Evolutionary conservation across 805 yeast genomes (phyloP).

Genomic region (Candida verbasci): DNA sequence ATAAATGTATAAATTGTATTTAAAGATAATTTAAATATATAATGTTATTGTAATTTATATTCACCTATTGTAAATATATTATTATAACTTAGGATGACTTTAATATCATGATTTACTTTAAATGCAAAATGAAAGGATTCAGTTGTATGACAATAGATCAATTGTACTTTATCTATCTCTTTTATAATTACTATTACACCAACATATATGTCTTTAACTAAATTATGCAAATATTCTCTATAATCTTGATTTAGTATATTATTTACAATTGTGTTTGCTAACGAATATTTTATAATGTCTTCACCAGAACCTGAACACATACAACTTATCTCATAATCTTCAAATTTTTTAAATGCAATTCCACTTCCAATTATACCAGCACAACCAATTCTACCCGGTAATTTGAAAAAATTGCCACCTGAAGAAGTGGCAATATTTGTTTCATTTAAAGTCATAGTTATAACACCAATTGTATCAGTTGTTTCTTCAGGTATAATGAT

Average conservation of each 20-base stretch:
- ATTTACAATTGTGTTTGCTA: conserved; percentile 28
- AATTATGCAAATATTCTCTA: conserved; percentile 14
- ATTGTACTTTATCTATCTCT: neutral
- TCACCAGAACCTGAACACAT: conserved; percentile 57
- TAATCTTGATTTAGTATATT: conserved; percentile 11
- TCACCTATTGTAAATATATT: conserved; percentile 25
- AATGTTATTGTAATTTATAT: conserved; percentile 7
- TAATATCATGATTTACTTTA: conserved; percentile 11
- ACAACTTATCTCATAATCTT: conserved; percentile 22
- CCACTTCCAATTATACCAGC: conserved; percentile 50
- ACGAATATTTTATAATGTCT: conserved; percentile 42
- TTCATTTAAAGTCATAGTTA: conserved; percentile 13
- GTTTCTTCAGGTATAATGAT: conserved; percentile 11
- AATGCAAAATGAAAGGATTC: conserved; percentile 33
- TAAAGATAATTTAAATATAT: conserved; percentile 1
- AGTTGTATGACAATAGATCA: conserved; percentile 37
- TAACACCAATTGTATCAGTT: conserved; percentile 45
- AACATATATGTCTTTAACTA: conserved; percentile 20
- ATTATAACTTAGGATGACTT: conserved; percentile 22
- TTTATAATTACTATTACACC: conserved; percentile 25
- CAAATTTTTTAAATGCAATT: conserved; percentile 19
- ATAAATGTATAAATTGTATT: conserved; percentile 40
- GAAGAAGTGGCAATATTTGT: conserved; percentile 39
- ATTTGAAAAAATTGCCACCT: conserved; percentile 51
- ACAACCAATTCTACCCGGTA: conserved; percentile 50